Percentiles rank a stretch among this genome's conserved stretches.
These are phyloP conservation scores for Microbotryomycetes sp. DNA, from an alignment of 1,284 basidiomycete species.

Conservation along the genomic window DNA sequence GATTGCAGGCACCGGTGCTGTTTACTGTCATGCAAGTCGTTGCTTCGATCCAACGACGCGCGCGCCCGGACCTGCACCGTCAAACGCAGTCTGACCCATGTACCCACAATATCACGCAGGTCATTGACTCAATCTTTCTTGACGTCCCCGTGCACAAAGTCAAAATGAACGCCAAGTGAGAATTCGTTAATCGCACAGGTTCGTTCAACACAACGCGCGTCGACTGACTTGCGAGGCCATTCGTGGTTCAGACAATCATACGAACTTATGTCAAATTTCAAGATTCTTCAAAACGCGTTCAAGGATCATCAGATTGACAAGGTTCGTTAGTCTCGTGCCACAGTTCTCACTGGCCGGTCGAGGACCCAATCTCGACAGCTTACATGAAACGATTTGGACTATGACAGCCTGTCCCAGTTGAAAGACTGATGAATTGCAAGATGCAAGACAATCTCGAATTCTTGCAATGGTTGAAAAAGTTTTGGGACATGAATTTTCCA, in stretches of 20 bases:
- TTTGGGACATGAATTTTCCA: constrained; percentile 87
- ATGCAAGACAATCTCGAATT: constrained; percentile 99
- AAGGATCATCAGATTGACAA: constrained; percentile 86
- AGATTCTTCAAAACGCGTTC: constrained; percentile 85
- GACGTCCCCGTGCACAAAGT: constrained; percentile 81
- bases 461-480: constrained; percentile 92
- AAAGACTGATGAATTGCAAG: constrained; percentile 92
- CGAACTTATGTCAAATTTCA: constrained; percentile 91
- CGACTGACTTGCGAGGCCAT: no score
- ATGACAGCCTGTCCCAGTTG: constrained; percentile 80
- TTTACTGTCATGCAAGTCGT: constrained; percentile 64
- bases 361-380: background rate
- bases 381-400: background rate
- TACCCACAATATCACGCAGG: constrained; percentile 36
- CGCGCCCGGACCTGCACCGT: background rate
- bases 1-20: constrained; percentile 57
- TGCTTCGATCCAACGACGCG: background rate
- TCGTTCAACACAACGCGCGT: no score
- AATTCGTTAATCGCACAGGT: background rate
- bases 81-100: constrained; percentile 12
- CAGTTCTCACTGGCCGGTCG: background rate
- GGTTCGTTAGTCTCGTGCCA: constrained; percentile 49
- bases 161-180: constrained; percentile 68
- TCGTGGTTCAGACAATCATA: constrained; percentile 68
- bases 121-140: constrained; percentile 88